Evolutionary conservation across 2,329 filamentous ascomycete genomes (phyloP).

Genomic region (Pyrenophora tritici-repentis): DNA sequence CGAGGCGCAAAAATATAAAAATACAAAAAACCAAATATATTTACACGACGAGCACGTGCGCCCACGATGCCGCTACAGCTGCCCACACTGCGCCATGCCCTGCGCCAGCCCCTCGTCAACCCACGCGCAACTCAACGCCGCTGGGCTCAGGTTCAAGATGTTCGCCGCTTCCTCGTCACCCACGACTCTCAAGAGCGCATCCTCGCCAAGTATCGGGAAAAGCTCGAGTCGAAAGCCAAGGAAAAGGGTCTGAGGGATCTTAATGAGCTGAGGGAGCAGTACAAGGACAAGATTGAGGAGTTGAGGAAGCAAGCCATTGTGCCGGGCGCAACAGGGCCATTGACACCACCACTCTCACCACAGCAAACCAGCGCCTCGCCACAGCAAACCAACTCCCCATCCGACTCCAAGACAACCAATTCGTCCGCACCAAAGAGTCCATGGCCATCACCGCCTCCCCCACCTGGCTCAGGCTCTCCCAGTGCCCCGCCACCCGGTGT

Average conservation of each 20-base stretch:
- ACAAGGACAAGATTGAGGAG: slow-evolving; percentile 79
- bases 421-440: slow-evolving; percentile 20
- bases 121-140: slow-evolving; percentile 65
- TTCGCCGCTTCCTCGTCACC: slow-evolving; percentile 79
- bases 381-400: slow-evolving; percentile 11
- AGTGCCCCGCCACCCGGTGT: slow-evolving; percentile 54
- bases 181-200: slow-evolving; percentile 70
- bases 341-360: slow-evolving; percentile 29
- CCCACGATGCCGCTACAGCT: slow-evolving; percentile 28
- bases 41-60: too few species aligned
- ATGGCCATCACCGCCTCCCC: slow-evolving; percentile 34
- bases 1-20: neutral
- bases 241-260: slow-evolving; percentile 72
- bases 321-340: slow-evolving; percentile 55
- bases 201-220: slow-evolving; percentile 83
- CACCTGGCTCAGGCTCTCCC: slow-evolving; percentile 26
- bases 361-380: too few species aligned
- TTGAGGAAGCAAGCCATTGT: slow-evolving; percentile 70
- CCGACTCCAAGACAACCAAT: too few species aligned
- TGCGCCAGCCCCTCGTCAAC: slow-evolving; percentile 38
- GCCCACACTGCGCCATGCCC: slow-evolving; percentile 36
- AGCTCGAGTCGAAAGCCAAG: slow-evolving; percentile 81
- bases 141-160: slow-evolving; percentile 91
- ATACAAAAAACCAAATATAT: too few species aligned
- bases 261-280: slow-evolving; percentile 77